phyloP scores from a whole-genome alignment of 192 early-diverging fungal genomes.

The Polychytrium aggregatum region DNA sequence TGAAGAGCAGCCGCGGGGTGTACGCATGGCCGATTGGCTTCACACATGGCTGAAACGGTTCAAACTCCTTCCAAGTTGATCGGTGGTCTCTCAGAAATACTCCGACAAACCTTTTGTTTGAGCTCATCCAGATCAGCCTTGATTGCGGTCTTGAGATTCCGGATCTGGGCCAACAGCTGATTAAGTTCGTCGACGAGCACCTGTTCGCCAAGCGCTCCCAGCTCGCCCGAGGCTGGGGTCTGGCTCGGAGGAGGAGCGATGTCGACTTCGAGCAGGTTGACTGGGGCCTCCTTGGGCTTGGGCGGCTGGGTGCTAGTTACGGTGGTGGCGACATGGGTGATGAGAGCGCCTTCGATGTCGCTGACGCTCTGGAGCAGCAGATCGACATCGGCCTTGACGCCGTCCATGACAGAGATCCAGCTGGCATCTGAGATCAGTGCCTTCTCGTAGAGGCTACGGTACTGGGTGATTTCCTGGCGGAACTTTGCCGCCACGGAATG shows the following conservation, averaged over 20 bases:
- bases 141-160: constrained; percentile 60
- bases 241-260: constrained; percentile 12
- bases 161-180: constrained; percentile 44
- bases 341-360: constrained; percentile 34
- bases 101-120: constrained; percentile 30
- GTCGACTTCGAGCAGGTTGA: constrained; percentile 46
- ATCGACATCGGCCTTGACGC: constrained; percentile 37
- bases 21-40: no score
- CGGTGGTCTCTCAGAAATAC: no score
- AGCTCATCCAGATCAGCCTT: constrained; percentile 58
- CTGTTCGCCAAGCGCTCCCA: constrained; percentile 41
- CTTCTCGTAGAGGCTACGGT: no score
- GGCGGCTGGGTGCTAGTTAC: no score
- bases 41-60: no score
- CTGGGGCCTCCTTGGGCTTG: background rate
- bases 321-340: constrained; percentile 20
- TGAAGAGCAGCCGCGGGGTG: no score
- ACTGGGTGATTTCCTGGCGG: no score
- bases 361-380: constrained; percentile 27
- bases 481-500: no score
- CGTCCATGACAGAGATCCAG: no score
- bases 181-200: constrained; percentile 53
- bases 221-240: constrained; percentile 17
- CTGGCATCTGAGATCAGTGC: no score
- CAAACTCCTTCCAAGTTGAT: no score